Percentiles rank a stretch among this genome's conserved stretches.
phyloP scores from a whole-genome alignment of 495 filamentous ascomycete genomes.

The Letharia lupina region DNA sequence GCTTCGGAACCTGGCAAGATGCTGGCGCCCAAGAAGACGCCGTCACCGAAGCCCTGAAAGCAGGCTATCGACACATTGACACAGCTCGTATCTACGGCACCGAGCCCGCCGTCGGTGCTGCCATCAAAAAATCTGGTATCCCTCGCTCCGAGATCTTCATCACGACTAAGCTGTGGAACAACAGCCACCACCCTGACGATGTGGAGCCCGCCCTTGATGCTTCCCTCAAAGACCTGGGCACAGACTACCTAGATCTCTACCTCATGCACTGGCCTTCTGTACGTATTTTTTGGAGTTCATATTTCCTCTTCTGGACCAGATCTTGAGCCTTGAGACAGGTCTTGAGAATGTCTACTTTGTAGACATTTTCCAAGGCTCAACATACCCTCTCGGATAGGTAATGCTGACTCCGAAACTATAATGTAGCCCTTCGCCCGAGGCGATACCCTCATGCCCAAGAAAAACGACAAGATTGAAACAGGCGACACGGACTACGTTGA shows the following conservation, averaged over 20 bases:
- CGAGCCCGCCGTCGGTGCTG: slow-evolving; percentile 45
- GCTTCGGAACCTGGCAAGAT: slow-evolving; percentile 43
- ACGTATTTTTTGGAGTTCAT: no score
- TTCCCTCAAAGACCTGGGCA: slow-evolving; percentile 50
- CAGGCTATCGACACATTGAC: slow-evolving; percentile 56
- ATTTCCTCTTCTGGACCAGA: no score
- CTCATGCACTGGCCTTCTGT: slow-evolving; percentile 59
- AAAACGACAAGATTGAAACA: slow-evolving; percentile 37
- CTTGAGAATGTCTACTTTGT: no score
- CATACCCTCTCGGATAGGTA: no score
- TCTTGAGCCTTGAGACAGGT: no score
- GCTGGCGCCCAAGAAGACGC: slow-evolving; percentile 38
- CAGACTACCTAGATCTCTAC: slow-evolving; percentile 63
- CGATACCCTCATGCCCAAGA: slow-evolving; percentile 31
- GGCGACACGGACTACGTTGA: slow-evolving; percentile 44
- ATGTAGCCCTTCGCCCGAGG: slow-evolving; percentile 34
- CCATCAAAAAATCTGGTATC: slow-evolving; percentile 48
- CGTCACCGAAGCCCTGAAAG: slow-evolving; percentile 41
- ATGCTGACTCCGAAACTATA: no score
- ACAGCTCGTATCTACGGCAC: slow-evolving; percentile 46
- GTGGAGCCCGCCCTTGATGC: slow-evolving; percentile 50
- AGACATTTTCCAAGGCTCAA: no score
- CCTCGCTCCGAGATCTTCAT: slow-evolving; percentile 55
- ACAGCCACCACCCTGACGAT: slow-evolving; percentile 55
- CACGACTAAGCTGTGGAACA: slow-evolving; percentile 66